These are phyloP conservation scores for Emmonsiellopsis sp. DNA, from an alignment of 2,329 filamentous ascomycete species.

Conservation along the genomic window DNA sequence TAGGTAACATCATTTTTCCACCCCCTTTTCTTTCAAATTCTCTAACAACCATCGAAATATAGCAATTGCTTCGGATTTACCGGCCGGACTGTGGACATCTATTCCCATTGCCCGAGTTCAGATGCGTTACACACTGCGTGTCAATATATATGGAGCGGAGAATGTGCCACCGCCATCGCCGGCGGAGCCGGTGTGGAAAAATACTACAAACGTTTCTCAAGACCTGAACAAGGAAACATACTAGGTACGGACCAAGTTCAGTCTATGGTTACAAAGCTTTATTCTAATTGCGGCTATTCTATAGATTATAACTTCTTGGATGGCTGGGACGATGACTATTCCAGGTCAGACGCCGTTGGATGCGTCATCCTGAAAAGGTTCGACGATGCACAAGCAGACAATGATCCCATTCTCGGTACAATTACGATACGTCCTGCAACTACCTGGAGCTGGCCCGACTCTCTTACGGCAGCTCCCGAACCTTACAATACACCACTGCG, in stretches of 20 bases:
- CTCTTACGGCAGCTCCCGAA: conserved; percentile 62
- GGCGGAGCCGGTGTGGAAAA: conserved; percentile 55
- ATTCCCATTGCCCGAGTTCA: conserved; percentile 68
- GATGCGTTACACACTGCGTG: conserved; percentile 65
- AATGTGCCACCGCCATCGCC: conserved; percentile 72
- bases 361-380: conserved; percentile 70
- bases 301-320: conserved; percentile 59
- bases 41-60: background rate
- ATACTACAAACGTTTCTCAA: too few species aligned
- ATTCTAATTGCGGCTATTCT: too few species aligned
- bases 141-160: conserved; percentile 62
- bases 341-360: conserved; percentile 66
- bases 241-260: conserved; percentile 29
- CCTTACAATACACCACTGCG: conserved; percentile 15
- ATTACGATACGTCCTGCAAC: conserved; percentile 70
- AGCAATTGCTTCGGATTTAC: conserved; percentile 65
- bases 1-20: too few species aligned
- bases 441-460: conserved; percentile 71
- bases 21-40: conserved; percentile 31
- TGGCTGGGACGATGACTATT: conserved; percentile 72
- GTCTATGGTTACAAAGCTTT: too few species aligned
- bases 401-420: conserved; percentile 61
- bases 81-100: conserved; percentile 63
- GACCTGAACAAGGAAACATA: too few species aligned
- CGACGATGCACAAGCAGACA: conserved; percentile 66